These are phyloP conservation scores for Knoxdaviesia proteae DNA, from an alignment of 2,329 filamentous ascomycete species.

Conservation along the genomic window DNA sequence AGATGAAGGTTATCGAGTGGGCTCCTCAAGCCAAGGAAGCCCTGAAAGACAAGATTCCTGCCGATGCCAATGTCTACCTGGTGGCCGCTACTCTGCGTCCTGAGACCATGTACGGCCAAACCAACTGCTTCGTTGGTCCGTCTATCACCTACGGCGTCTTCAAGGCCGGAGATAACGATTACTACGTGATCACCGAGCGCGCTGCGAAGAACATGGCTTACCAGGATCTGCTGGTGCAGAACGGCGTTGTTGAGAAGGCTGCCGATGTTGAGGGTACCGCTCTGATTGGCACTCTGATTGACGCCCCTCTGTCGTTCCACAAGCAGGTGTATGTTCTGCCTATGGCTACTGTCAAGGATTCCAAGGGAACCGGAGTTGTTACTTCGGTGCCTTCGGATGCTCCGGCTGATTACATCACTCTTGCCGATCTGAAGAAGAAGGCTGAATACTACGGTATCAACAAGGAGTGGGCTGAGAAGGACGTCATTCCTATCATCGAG, in stretches of 20 bases:
- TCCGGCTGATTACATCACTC: constrained; percentile 78
- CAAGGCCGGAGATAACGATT: constrained; percentile 57
- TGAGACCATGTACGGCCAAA: constrained; percentile 98
- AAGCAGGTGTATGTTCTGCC: constrained; percentile 72
- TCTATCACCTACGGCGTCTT: constrained; percentile 79
- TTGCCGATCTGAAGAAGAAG: constrained; percentile 80
- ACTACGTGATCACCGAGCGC: constrained; percentile 66
- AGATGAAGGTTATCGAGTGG: constrained; percentile 83
- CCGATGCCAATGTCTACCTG: constrained; percentile 64
- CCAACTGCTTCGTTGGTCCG: constrained; percentile 84
- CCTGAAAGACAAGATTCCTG: constrained; percentile 59
- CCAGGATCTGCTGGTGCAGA: constrained; percentile 65
- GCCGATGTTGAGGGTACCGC: constrained; percentile 58
- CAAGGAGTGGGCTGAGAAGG: constrained; percentile 86
- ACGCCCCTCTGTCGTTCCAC: constrained; percentile 76
- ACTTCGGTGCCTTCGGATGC: constrained; percentile 91
- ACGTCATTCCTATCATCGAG: constrained; percentile 74
- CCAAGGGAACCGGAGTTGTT: constrained; percentile 92
- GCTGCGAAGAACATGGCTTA: constrained; percentile 92
- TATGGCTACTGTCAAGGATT: constrained; percentile 82
- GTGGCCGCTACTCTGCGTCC: constrained; percentile 81
- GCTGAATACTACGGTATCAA: constrained; percentile 89
- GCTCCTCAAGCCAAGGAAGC: constrained; percentile 50
- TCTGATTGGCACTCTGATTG: constrained; percentile 69
- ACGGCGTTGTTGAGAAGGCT: constrained; percentile 55